phyloP scores from a whole-genome alignment of 2,329 filamentous ascomycete genomes.

The Coniochaeta ligniaria region DNA sequence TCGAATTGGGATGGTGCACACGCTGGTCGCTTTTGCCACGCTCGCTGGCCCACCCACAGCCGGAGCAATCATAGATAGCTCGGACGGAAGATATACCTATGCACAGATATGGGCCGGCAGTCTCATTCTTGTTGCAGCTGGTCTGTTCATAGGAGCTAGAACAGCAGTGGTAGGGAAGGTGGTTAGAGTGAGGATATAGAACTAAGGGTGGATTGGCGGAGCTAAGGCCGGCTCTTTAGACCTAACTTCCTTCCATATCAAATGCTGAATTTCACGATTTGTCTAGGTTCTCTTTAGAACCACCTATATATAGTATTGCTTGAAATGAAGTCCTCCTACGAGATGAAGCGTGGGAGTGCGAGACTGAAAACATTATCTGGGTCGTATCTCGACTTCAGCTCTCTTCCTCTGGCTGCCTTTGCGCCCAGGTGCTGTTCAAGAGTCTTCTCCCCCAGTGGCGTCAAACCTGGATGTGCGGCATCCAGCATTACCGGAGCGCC shows the following conservation, averaged over 20 bases:
- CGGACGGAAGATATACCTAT: conserved; percentile 29
- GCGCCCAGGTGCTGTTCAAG: not conserved
- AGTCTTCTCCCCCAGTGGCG: not conserved
- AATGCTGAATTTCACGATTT: too few species aligned
- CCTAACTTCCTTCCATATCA: not conserved
- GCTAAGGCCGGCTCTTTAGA: too few species aligned
- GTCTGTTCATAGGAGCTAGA: conserved; percentile 20
- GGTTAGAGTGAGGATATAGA: not conserved
- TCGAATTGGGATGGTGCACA: conserved; percentile 33
- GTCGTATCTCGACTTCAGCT: not conserved
- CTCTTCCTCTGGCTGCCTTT: not conserved
- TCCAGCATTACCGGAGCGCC: not conserved
- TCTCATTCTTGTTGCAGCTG: conserved; percentile 27
- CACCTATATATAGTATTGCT: too few species aligned
- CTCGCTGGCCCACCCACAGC: conserved; percentile 18
- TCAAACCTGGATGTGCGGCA: not conserved
- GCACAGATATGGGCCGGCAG: conserved; percentile 40
- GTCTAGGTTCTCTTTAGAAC: too few species aligned
- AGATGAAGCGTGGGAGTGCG: not conserved
- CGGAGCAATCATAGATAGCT: conserved; percentile 35
- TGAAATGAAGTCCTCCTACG: not conserved
- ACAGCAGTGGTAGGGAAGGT: not conserved
- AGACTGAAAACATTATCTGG: not conserved
- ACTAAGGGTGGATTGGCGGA: too few species aligned
- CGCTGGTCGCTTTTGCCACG: conserved; percentile 25